A percentile compares a stretch with the other conserved stretches of the same genome.
phyloP scores from a whole-genome alignment of 306 rosid species.

The Comarum palustre region DNA sequence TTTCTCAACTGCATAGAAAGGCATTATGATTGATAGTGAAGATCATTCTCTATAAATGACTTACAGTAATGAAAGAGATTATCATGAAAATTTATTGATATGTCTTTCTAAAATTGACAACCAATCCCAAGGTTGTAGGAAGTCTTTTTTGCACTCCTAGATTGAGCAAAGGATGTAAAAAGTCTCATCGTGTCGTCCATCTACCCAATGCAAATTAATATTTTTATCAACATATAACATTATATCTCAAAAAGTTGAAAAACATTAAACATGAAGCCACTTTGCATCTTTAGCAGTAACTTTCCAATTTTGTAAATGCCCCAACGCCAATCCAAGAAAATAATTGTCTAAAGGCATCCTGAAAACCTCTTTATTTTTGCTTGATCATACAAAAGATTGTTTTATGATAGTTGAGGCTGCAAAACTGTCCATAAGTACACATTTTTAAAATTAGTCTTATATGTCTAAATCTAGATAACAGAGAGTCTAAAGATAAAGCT shows the following conservation, averaged over 20 bases:
- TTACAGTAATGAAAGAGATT: not conserved
- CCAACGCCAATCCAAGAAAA: too few species aligned
- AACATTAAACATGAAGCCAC: not conserved
- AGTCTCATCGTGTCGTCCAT: not conserved
- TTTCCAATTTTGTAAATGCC: not conserved
- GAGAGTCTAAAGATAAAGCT: not conserved
- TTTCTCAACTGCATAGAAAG: conserved; percentile 51
- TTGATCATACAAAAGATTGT: not conserved
- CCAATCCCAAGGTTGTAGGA: not conserved
- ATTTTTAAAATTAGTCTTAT: not conserved
- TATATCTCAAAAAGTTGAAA: not conserved
- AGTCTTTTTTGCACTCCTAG: not conserved
- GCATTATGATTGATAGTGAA: conserved; percentile 6
- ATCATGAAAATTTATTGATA: not conserved
- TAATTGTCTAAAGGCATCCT: not conserved
- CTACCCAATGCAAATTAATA: not conserved
- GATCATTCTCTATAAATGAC: not conserved
- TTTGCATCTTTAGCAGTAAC: not conserved
- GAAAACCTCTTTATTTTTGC: not conserved
- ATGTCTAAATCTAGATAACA: not conserved
- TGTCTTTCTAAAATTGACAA: not conserved
- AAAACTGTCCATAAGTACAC: not conserved
- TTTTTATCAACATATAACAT: not conserved
- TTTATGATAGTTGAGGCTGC: not conserved
- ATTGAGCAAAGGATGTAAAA: not conserved